Percentiles rank a stretch among this genome's conserved stretches.
Evolutionary conservation across 805 yeast genomes (phyloP).

Genomic region (Saturnispora saitoi): DNA sequence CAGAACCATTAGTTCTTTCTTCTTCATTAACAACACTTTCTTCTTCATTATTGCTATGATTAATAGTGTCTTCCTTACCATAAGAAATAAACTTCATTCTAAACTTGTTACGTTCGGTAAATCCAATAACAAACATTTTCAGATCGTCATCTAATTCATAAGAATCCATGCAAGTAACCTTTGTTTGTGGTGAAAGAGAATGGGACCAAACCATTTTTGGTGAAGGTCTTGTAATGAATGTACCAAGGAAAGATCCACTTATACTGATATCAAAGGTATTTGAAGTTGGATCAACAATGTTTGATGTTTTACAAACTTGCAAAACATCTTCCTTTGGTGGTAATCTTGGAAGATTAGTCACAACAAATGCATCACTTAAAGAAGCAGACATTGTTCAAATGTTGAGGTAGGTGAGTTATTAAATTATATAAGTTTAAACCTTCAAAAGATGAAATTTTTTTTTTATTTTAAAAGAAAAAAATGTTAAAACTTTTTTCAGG

Average conservation of each 20-base stretch:
- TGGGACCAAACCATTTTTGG: conserved; percentile 51
- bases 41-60: conserved; percentile 13
- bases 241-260: conserved; percentile 44
- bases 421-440: no score
- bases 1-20: conserved; percentile 22
- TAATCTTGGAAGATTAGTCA: conserved; percentile 27
- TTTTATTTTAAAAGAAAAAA: neutral
- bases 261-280: conserved; percentile 41
- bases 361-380: conserved; percentile 26
- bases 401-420: neutral
- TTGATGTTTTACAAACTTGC: conserved; percentile 22
- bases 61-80: conserved; percentile 13
- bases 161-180: conserved; percentile 36
- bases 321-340: conserved; percentile 19
- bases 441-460: conserved; percentile 1
- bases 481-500: neutral
- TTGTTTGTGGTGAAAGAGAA: conserved; percentile 41
- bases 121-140: conserved; percentile 27
- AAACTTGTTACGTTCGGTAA: conserved; percentile 30
- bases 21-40: conserved; percentile 26
- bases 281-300: conserved; percentile 23
- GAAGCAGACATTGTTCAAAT: conserved; percentile 14
- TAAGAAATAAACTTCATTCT: conserved; percentile 22
- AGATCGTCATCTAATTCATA: conserved; percentile 20
- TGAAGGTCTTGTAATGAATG: conserved; percentile 44